Percentiles rank a stretch among this genome's conserved stretches.
phyloP scores from a whole-genome alignment of 108 stramenopile genomes.

The Chaetoceros tenuissimus region DNA sequence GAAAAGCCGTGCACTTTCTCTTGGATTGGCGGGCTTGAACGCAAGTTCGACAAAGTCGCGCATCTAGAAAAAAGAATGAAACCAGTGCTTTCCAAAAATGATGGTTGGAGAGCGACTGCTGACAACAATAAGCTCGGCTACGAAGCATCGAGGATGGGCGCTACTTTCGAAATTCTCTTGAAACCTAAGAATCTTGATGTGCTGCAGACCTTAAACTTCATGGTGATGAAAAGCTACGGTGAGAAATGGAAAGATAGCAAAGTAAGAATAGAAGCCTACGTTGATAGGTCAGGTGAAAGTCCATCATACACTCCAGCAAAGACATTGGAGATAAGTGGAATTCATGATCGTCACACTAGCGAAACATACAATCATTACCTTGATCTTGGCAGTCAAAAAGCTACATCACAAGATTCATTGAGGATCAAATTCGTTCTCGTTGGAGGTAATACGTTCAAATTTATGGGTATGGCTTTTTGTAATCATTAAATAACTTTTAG shows the following conservation, averaged over 20 bases:
- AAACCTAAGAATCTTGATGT: conserved; percentile 33
- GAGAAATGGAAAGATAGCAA: conserved; percentile 55
- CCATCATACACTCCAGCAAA: conserved; percentile 1
- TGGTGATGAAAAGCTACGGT: conserved; percentile 78
- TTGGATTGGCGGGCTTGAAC: conserved; percentile 47
- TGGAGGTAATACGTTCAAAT: conserved; percentile 70
- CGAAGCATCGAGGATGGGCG: conserved; percentile 23
- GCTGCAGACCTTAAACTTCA: conserved; percentile 40
- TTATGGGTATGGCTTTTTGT: conserved; percentile 72
- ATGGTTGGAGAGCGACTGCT: conserved; percentile 45
- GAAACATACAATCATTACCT: conserved; percentile 66
- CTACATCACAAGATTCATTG: conserved; percentile 15
- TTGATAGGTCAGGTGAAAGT: conserved; percentile 10
- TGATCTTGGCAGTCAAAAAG: conserved; percentile 9
- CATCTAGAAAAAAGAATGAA: conserved; percentile 36
- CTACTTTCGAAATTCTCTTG: conserved; percentile 21
- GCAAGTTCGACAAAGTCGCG: conserved; percentile 39
- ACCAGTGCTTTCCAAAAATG: conserved; percentile 21
- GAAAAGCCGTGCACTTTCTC: conserved; percentile 53
- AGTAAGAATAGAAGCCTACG: conserved; percentile 24
- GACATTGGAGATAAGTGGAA: conserved; percentile 29
- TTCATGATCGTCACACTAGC: conserved; percentile 64
- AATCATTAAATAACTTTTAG: background rate
- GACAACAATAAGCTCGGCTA: conserved; percentile 61
- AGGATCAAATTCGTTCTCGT: conserved; percentile 25